Evolutionary conservation across 768 basidiomycete species (phyloP), one percentile per base, ranked within the genome.

Genomic region (Hydnomerulius pinastri): DNA sequence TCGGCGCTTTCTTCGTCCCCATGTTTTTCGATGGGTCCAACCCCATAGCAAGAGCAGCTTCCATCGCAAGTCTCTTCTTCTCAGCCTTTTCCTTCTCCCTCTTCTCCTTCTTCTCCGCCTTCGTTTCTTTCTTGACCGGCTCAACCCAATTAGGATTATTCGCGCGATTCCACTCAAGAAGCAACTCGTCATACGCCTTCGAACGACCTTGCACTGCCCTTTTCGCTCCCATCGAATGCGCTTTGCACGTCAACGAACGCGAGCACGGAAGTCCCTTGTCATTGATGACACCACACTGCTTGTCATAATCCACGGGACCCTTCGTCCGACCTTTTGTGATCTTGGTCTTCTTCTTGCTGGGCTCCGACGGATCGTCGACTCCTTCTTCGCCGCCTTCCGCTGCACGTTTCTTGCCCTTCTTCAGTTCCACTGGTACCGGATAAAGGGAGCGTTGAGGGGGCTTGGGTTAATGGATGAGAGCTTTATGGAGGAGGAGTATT

Each of bases 181-280:
- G 78, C 4, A 99, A 80, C 36, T 87, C 86, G 62, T 97, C 94
- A 63, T 92, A 98, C 6, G 73, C 67, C 45, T 86, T 80, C 1
- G 90, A 89, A 4, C 96, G 90, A 28, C 92, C 92, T 54, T 81
- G 79, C 1, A 99, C 95, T 8, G 89, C 83, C 15, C 96, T 88
- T 70, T 99, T 99, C 10, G 92, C 90, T 12, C 92, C 92, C 87
- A 99, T 96, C 2, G 92, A 88, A 66, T 99, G 96, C 5, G 96
- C 92, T 71, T 99, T 99, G 76, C 96, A 99, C 0, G 96, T 98
- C 30, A 99, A 79, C 6, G 93, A 93, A 23, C 96, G 90, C 11
- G 93, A 92, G 65, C 96, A 99, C 0, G 92, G 93, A 6, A 92
- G 73, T 37, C 80, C 80, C 69, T 97, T 97, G 72, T 96, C 94